Evolutionary conservation across 2,329 filamentous ascomycete species (phyloP).

Genomic region (Epichloe amarillans): DNA sequence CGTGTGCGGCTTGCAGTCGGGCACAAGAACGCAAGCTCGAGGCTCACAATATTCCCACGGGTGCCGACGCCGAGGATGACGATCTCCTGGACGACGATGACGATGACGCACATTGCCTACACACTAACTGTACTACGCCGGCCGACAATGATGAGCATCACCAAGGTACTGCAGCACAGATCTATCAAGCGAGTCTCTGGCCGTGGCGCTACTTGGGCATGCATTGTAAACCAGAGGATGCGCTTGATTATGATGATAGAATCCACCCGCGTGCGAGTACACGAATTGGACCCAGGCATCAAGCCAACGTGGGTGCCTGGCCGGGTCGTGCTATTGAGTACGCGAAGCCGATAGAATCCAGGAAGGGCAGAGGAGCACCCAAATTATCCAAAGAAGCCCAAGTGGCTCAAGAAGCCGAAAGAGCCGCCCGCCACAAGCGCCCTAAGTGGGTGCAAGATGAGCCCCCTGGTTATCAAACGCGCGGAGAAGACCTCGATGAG

Average conservation of each 20-base stretch:
- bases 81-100: constrained; percentile 58
- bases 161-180: constrained; percentile 66
- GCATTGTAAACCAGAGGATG: constrained; percentile 90
- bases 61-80: constrained; percentile 57
- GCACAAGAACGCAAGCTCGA: constrained; percentile 91
- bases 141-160: constrained; percentile 44
- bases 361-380: constrained; percentile 67
- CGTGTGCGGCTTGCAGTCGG: constrained; percentile 87
- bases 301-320: constrained; percentile 78
- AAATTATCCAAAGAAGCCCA: constrained; percentile 71
- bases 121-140: constrained; percentile 52
- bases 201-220: constrained; percentile 91
- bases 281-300: constrained; percentile 78
- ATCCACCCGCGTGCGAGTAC: constrained; percentile 95
- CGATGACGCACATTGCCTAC: constrained; percentile 42
- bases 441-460: constrained; percentile 93
- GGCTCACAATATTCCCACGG: constrained; percentile 70
- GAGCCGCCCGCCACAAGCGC: constrained; percentile 61
- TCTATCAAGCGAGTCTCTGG: constrained; percentile 88
- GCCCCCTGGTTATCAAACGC: constrained; percentile 74
- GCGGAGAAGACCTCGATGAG: constrained; percentile 64
- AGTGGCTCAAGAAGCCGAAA: constrained; percentile 73
- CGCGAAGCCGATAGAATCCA: constrained; percentile 76
- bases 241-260: constrained; percentile 89
- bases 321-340: constrained; percentile 78